Conservation (phyloP, 441 rosid species). For the Mallotus japonicus region DNA sequence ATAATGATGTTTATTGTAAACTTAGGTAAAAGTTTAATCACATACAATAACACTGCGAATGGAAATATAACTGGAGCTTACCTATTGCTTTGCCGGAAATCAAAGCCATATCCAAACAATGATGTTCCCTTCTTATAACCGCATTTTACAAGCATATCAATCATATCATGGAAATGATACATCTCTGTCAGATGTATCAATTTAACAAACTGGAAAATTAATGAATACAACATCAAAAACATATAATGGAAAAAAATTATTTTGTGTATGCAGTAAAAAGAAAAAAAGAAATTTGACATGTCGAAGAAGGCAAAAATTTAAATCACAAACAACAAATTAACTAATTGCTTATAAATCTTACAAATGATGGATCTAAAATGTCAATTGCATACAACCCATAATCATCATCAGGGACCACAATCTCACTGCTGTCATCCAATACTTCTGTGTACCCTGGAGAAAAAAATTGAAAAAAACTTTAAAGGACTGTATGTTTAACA, state of each 20-base stretch:
- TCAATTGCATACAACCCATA: constrained; percentile 78
- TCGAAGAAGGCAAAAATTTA: background rate
- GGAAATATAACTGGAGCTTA: constrained; percentile 16
- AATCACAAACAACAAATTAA: background rate
- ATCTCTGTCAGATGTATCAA: constrained; percentile 52
- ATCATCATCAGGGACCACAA: constrained; percentile 82
- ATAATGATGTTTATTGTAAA: background rate
- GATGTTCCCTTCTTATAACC: constrained; percentile 89
- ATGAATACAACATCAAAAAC: constrained; percentile 20
- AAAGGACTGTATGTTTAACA: background rate
- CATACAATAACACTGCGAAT: background rate
- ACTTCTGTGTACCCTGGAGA: constrained; percentile 72
- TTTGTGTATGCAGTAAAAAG: background rate
- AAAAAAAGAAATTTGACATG: background rate
- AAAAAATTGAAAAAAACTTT: background rate
- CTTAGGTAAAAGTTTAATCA: background rate
- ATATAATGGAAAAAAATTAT: background rate
- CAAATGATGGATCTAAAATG: constrained; percentile 79
- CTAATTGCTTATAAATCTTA: constrained; percentile 28
- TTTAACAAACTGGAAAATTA: constrained; percentile 57
- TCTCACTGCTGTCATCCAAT: constrained; percentile 53
- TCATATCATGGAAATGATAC: constrained; percentile 90
- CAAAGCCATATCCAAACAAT: constrained; percentile 85
- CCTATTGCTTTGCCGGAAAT: constrained; percentile 94
- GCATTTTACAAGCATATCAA: constrained; percentile 67